A percentile compares a stretch with the other conserved stretches of the same genome.
These are phyloP conservation scores for Carex parvula DNA, from an alignment of 176 grass and related monocot genomes.

Conservation along the genomic window DNA sequence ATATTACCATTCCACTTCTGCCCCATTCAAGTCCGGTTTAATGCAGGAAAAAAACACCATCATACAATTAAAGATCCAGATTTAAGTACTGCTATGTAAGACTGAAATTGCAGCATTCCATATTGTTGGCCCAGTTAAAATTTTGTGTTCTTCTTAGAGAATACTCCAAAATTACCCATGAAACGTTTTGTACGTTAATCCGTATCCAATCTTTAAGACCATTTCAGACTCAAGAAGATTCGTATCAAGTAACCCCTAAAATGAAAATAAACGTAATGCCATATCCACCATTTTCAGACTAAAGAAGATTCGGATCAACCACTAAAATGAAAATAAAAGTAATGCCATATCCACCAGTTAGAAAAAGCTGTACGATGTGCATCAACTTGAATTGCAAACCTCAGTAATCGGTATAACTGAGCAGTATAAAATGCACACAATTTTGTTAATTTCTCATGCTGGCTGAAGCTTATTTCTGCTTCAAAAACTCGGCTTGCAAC, in stretches of 20 bases:
- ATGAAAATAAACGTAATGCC: too few relatives aligned
- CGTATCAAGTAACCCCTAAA: too few relatives aligned
- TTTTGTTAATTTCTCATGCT: background rate
- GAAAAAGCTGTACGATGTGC: background rate
- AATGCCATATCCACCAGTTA: background rate
- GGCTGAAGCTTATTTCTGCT: background rate
- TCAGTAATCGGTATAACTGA: background rate
- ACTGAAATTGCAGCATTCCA: background rate
- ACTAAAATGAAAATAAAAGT: background rate
- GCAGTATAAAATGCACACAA: background rate
- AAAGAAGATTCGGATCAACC: background rate
- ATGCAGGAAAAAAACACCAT: background rate
- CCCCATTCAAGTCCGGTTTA: background rate
- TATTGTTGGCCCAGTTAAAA: background rate
- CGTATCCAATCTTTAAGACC: background rate
- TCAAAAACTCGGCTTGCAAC: background rate
- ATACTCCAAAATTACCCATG: background rate
- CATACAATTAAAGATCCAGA: background rate
- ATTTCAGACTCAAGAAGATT: background rate
- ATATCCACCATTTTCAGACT: background rate
- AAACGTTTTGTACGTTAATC: too few relatives aligned
- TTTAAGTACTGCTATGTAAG: background rate
- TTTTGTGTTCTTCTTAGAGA: background rate
- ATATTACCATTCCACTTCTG: background rate
- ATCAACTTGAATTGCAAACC: background rate